Conservation (phyloP, 306 rosid species). For the Dicorynia guianensis region DNA sequence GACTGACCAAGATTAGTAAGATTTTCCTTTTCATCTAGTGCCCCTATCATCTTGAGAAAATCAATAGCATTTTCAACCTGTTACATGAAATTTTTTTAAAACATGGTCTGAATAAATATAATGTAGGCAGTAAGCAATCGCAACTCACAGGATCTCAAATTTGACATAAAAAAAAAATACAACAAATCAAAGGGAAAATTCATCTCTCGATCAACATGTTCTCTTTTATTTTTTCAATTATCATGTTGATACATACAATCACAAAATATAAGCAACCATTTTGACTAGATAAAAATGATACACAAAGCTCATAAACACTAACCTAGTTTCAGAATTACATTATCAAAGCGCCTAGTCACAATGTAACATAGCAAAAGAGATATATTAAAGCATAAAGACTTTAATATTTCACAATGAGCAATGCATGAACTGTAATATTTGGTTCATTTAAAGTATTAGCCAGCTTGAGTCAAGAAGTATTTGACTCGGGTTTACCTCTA, state of each 20-base stretch:
- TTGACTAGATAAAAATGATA: neutral
- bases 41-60: constrained; percentile 92
- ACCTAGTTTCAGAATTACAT: constrained; percentile 20
- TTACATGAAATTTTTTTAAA: constrained; percentile 41
- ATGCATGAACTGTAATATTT: too few relatives aligned
- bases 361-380: neutral
- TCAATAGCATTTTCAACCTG: constrained; percentile 97
- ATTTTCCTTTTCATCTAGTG: constrained; percentile 87
- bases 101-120: constrained; percentile 12
- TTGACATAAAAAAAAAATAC: neutral
- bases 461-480: too few relatives aligned
- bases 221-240: neutral
- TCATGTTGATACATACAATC: neutral
- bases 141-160: constrained; percentile 12
- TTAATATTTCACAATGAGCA: neutral
- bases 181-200: neutral
- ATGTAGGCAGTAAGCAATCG: neutral
- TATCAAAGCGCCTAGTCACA: constrained; percentile 16
- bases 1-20: constrained; percentile 86
- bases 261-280: constrained; percentile 1
- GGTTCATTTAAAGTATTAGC: too few relatives aligned
- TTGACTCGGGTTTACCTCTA: too few relatives aligned
- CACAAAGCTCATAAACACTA: neutral
- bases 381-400: constrained; percentile 3
- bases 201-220: neutral